Base-by-base conservation (phyloP, 1,284 basidiomycete species). In the Gymnopus androsaceus region DNA sequence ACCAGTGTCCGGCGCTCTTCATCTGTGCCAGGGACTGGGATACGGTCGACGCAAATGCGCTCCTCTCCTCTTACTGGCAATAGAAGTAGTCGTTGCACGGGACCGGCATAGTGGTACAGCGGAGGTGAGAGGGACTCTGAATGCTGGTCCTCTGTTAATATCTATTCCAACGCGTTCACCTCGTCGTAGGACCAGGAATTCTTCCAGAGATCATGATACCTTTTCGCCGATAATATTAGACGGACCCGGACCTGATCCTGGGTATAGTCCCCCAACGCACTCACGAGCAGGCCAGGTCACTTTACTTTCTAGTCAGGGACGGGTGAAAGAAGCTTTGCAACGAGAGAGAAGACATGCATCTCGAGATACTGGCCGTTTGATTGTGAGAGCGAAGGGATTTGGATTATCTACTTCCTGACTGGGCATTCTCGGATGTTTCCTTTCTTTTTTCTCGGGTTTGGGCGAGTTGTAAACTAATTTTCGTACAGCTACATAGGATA, bases 221-320 rank as follows among this genome's bases (percentile, higher is more conserved):
- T 50, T 50, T 50, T 15, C 21, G 7, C 48, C 36, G 6, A 33
- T 11, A 11, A 38, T 50, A 8, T 28, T 50, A 23, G 25, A 38
- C n/a, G 19, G 36, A 19, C 48, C 48, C n/a, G 23, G 25, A 19
- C 48, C 48, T 28, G 30, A 38, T n/a, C 7, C 25, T 38, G 56
- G 52, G 28, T 57, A 57, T 17, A 57, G 56, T 17, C 56, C 56
- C 12, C 56, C 56, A 4, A 40, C 51, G 21, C 51, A 33, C 37
- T 57, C 56, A 7, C 46, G 56, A 28, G 56, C 56, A n/a, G 56
- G 56, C 9, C 51, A 54, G 30, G 30, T 57, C 21, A 38, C 30
- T 11, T 19, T 51, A 12, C 46, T 57, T 4, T 25, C 33, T 21
- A 14, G 30, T n/a, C 51, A 57, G 17, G 56, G 56, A 23, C 46